Evolutionary conservation across 768 basidiomycete genomes (phyloP).

Genomic region (Chlorophyllum brunneum): DNA sequence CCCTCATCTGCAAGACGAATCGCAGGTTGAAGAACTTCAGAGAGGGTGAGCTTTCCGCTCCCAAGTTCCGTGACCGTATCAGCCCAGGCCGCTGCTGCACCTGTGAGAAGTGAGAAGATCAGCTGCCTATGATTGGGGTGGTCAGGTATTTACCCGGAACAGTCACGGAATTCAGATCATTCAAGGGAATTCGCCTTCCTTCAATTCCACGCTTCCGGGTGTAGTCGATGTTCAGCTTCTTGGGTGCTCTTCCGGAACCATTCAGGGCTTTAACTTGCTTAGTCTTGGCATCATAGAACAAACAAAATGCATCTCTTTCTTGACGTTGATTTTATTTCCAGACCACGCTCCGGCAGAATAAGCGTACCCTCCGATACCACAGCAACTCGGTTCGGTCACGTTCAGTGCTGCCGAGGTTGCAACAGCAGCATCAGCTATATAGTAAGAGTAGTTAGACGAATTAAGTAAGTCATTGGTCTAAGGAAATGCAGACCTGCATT

Average conservation of each 20-base stretch:
- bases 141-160: slow-evolving; percentile 52
- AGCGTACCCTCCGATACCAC: slow-evolving; percentile 92
- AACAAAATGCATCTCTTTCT: slow-evolving; percentile 81
- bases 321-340: neutral
- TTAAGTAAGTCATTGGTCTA: neutral
- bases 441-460: slow-evolving; percentile 1
- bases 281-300: slow-evolving; percentile 84
- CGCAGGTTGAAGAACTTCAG: slow-evolving; percentile 83
- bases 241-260: slow-evolving; percentile 86
- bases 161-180: slow-evolving; percentile 87
- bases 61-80: slow-evolving; percentile 86
- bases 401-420: slow-evolving; percentile 91
- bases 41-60: slow-evolving; percentile 57
- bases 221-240: slow-evolving; percentile 73
- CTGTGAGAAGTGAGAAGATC: slow-evolving; percentile 30
- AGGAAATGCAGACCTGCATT: slow-evolving; percentile 70
- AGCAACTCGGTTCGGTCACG: slow-evolving; percentile 82
- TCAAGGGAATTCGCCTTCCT: slow-evolving; percentile 64
- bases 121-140: neutral
- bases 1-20: slow-evolving; percentile 91
- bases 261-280: slow-evolving; percentile 87
- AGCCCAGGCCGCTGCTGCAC: slow-evolving; percentile 93
- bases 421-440: slow-evolving; percentile 86
- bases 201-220: slow-evolving; percentile 64
- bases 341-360: neutral